Percentiles rank a stretch among this genome's conserved stretches.
phyloP scores from a whole-genome alignment of 164 flowering plant genomes.

The Magnolia kwangsiensis region DNA sequence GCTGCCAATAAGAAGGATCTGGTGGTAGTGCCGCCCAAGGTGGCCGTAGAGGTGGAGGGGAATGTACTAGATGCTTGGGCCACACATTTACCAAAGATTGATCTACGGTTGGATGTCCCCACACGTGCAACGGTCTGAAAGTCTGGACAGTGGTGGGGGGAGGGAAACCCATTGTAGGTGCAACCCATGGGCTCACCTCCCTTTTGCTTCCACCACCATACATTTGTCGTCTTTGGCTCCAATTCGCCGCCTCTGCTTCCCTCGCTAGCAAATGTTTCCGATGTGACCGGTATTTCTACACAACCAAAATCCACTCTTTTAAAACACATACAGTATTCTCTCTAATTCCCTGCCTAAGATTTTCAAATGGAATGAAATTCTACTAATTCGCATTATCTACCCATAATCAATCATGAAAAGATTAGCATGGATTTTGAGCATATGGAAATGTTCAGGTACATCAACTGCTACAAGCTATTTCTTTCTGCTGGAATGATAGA shows the following conservation, averaged over 20 bases:
- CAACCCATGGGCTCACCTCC: slow-evolving; percentile 53
- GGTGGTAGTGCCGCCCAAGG: slow-evolving; percentile 16
- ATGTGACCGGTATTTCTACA: slow-evolving; percentile 92
- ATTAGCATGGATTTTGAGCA: not conserved
- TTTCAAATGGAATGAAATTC: not conserved
- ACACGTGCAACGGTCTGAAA: slow-evolving; percentile 81
- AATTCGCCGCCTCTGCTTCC: slow-evolving; percentile 88
- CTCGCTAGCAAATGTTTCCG: slow-evolving; percentile 85
- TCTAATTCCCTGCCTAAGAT: not conserved
- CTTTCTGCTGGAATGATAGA: not conserved
- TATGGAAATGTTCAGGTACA: not conserved
- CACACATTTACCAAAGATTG: slow-evolving; percentile 59
- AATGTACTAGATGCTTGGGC: slow-evolving; percentile 60
- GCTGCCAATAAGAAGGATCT: slow-evolving; percentile 60
- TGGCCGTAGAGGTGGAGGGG: slow-evolving; percentile 23
- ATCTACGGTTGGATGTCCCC: slow-evolving; percentile 92
- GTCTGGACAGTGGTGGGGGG: slow-evolving; percentile 38
- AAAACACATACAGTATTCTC: too few species aligned
- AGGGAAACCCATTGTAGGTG: slow-evolving; percentile 72
- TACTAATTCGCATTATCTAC: not conserved
- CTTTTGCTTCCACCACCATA: slow-evolving; percentile 38
- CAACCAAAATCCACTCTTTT: not conserved
- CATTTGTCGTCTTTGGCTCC: slow-evolving; percentile 80
- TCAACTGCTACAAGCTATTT: not conserved
- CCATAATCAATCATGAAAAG: not conserved